Evolutionary conservation across 768 basidiomycete species (phyloP).

Genomic region (Termitomyces sp.): DNA sequence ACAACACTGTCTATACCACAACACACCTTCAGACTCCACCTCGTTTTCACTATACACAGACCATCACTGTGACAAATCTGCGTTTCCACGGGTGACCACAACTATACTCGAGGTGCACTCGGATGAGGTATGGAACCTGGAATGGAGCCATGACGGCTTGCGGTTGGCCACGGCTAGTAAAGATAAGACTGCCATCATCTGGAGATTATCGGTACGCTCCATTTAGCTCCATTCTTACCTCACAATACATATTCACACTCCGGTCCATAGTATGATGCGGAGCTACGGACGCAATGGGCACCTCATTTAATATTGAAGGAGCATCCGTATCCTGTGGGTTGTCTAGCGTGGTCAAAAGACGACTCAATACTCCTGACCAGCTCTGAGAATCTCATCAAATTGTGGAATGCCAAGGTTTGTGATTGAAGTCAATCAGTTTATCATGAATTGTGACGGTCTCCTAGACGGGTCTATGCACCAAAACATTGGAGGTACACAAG

Average conservation of each 20-base stretch:
- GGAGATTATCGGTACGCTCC: conserved; percentile 72
- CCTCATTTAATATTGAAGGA: conserved; percentile 61
- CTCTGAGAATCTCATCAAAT: conserved; percentile 74
- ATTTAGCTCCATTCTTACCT: conserved; percentile 4
- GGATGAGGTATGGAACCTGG: conserved; percentile 95
- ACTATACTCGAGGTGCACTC: conserved; percentile 81
- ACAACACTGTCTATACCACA: conserved; percentile 84
- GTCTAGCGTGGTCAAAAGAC: conserved; percentile 91
- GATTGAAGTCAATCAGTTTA: not conserved
- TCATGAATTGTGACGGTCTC: not conserved
- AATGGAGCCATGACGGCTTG: conserved; percentile 89
- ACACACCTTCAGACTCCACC: conserved; percentile 49
- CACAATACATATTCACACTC: not conserved
- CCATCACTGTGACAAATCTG: conserved; percentile 74
- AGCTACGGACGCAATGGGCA: conserved; percentile 45
- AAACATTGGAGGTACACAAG: conserved; percentile 63
- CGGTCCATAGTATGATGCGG: conserved; percentile 9
- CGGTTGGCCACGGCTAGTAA: conserved; percentile 85
- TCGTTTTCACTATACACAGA: conserved; percentile 85
- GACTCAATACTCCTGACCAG: conserved; percentile 81
- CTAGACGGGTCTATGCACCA: conserved; percentile 73
- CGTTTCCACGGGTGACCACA: conserved; percentile 84
- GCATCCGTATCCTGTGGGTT: conserved; percentile 77
- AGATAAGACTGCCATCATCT: conserved; percentile 86
- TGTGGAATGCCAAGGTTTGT: conserved; percentile 86